These are phyloP conservation scores for Suhomyces atakaporum DNA, from an alignment of 1,139 yeast genomes.

Conservation along the genomic window DNA sequence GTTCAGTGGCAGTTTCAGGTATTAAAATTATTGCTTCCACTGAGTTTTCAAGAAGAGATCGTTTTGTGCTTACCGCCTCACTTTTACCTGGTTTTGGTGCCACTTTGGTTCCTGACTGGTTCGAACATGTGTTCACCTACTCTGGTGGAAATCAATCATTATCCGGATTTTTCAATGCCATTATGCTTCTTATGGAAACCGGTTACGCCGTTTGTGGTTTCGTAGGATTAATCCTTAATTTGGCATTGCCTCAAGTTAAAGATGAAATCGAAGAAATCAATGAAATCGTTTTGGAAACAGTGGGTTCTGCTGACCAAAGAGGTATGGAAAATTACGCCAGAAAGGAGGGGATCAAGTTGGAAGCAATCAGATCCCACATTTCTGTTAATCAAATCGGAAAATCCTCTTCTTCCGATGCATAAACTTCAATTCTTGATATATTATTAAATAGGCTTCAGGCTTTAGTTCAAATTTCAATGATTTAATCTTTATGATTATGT, in stretches of 20 bases:
- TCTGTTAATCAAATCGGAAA: constrained; percentile 13
- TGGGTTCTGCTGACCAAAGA: constrained; percentile 47
- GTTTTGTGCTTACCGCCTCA: constrained; percentile 78
- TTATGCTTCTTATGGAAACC: constrained; percentile 80
- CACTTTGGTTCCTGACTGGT: constrained; percentile 76
- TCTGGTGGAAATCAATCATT: constrained; percentile 63
- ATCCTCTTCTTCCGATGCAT: constrained; percentile 12
- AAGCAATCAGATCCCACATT: constrained; percentile 23
- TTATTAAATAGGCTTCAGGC: too few species aligned
- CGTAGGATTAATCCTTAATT: constrained; percentile 69
- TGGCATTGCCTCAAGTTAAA: constrained; percentile 67
- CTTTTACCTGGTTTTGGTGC: constrained; percentile 80
- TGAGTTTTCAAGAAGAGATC: constrained; percentile 82
- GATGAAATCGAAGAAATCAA: constrained; percentile 62
- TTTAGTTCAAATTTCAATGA: too few species aligned
- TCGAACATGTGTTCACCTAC: constrained; percentile 72
- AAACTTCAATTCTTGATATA: constrained; percentile 1
- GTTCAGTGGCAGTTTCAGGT: constrained; percentile 89
- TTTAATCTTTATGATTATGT: too few species aligned
- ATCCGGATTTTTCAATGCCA: constrained; percentile 76
- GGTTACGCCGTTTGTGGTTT: constrained; percentile 86
- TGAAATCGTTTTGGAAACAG: constrained; percentile 48
- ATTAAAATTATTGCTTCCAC: constrained; percentile 73
- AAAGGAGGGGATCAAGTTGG: constrained; percentile 38
- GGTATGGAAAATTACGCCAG: constrained; percentile 40